Evolutionary conservation across 75 land plant genomes (phyloP), one percentile per base, ranked within the genome.

Genomic region (Picea glauca): DNA sequence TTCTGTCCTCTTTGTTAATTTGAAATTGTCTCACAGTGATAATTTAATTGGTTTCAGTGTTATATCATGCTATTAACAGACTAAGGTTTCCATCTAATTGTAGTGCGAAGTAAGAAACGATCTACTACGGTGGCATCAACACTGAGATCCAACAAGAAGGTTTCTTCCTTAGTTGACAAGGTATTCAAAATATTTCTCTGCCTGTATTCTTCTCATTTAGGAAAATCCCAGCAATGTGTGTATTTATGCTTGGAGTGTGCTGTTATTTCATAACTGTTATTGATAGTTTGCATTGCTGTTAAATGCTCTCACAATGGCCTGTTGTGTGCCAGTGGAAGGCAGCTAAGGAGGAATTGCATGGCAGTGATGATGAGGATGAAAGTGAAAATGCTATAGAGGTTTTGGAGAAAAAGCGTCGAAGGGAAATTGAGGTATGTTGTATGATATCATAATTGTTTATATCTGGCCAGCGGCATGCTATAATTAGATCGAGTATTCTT

Each of bases 341-440:
- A 78, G 99, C 94, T 58, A 92, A 93, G 74, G 97, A 96, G 79
- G 97, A 96, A 78, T 62, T 96, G 68, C 89, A 92, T 80, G 92
- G 84, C 58, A 78, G 80, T 68, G 91, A 86, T 35, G 98, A 91
- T 58, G 93, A 94, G 60, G 94, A 93, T 40, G 91, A 89, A 76
- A 90, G 87, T 35, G 87, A 92, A 76, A 81, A 85, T 83, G 84
- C 89, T 75, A 63, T 78, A 58, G 97, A 90, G 62, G 83, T 81
- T 15, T 63, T 94, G 56, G 95, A 94, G 86, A 96, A 78, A 81
- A 96, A 94, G 74, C 82, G 84, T 30, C 90, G 92, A 83, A 84
- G 86, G 80, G 97, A 94, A 83, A 96, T 96, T 77, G 97, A 96
- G 89, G 96, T 93, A 50, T 64, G 82, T 30, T 50, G 94, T 93